Evolutionary conservation across 2,329 filamentous ascomycete species (phyloP), one percentile per base, ranked within the genome.

Genomic region (Fusarium lateritium): DNA sequence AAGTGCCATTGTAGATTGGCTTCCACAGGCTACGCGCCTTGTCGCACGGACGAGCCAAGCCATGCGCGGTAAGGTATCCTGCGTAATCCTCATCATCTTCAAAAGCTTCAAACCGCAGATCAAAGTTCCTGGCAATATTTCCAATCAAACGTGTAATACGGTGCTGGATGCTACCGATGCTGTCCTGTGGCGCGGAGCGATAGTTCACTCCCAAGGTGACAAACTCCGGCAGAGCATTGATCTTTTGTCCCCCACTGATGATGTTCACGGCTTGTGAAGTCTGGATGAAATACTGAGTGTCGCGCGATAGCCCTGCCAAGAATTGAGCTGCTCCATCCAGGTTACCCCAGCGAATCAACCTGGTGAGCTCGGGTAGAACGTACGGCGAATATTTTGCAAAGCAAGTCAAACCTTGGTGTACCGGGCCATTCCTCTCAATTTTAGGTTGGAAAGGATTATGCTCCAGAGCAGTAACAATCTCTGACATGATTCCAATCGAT

Each of bases 161-260:
- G 14, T 69, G 34, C 6, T 62, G 44, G 3, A 62, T 36, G 2
- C 31, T 43, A 0, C 52, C 55, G 5, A 62, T 33, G 5, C 47
- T 69, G 10, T 69, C 65, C 14, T 65, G 65, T 0, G 56, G 56
- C 2, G 36, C 49, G 10, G 39, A 40, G 0, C 82, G 86, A 78
- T 83, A 86, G 76, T 92, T 91, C 51, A 92, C 83, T 0, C 85
- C 82, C 0, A 86, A 79, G 0, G 79, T 79, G 0, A 84, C 86
- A n/a, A 81, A 81, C 72, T 92, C 90, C 0, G 90, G 90, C 15
- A 92, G 82, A 0, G 89, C 87, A 60, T 92, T 91, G 71, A 85
- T 83, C 78, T 91, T 92, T 40, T 86, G 81, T 1, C 89, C 89
- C 2, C 89, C 89, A 2, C 73, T 71, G 62, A 92, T 87, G 8